Conservation (phyloP, 163 green algal genomes). For the Volvox carteri region DNA sequence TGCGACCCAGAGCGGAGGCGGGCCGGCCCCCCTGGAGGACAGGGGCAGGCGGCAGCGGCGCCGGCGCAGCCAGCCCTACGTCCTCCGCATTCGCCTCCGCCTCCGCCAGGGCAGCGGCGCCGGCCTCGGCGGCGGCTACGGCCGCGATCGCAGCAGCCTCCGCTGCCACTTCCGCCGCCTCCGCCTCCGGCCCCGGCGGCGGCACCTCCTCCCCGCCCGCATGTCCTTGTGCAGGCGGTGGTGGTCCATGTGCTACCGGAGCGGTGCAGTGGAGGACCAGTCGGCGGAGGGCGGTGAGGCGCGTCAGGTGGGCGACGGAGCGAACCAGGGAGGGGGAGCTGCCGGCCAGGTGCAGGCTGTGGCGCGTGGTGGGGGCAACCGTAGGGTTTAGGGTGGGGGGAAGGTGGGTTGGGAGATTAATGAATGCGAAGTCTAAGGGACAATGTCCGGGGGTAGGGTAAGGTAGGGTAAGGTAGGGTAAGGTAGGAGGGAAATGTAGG, state of each 20-base stretch:
- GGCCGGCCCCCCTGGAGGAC: background rate
- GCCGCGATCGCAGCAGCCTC: background rate
- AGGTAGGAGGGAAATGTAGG: background rate
- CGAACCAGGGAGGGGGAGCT: background rate
- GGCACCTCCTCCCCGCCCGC: too few relatives aligned
- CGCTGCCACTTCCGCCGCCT: background rate
- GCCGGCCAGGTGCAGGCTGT: slow-evolving; percentile 11
- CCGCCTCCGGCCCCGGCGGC: background rate
- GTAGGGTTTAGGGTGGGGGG: background rate
- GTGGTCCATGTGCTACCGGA: background rate
- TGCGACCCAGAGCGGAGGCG: background rate
- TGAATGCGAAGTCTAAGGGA: too few relatives aligned
- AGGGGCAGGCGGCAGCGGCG: background rate
- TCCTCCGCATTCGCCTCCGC: background rate
- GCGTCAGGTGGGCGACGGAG: background rate
- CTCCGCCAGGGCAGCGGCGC: too few relatives aligned
- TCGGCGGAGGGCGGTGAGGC: slow-evolving; percentile 1
- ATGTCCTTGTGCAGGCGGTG: too few relatives aligned
- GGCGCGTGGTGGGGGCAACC: background rate
- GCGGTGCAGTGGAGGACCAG: slow-evolving; percentile 10
- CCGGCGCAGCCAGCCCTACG: too few relatives aligned
- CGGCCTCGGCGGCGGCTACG: too few relatives aligned
- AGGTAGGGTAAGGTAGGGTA: background rate
- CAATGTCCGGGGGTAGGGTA: too few relatives aligned
- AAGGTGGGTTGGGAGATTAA: background rate